Conservation (phyloP, 129 eudicot genomes). For the Flaveria ramosissima region DNA sequence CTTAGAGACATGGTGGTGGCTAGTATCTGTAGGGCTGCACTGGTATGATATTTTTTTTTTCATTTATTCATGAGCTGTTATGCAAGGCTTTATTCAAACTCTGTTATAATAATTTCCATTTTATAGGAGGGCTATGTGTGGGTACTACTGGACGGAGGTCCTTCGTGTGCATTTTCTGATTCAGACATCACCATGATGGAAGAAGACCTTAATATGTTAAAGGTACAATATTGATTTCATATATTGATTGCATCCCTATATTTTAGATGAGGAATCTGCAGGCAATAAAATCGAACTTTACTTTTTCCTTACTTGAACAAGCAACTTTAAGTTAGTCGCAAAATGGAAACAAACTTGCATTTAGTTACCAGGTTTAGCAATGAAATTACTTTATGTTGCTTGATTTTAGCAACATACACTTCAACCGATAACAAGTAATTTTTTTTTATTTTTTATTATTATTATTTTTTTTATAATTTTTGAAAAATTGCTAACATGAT, state of each 20-base stretch:
- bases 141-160: slow-evolving; percentile 97
- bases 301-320: neutral
- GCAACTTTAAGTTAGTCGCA: neutral
- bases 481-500: neutral
- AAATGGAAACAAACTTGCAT: slow-evolving; percentile 1
- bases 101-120: slow-evolving; percentile 20
- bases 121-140: slow-evolving; percentile 86
- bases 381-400: neutral
- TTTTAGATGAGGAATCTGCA: too few species aligned
- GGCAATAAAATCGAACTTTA: neutral
- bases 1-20: slow-evolving; percentile 84
- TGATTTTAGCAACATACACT: neutral
- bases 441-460: too few species aligned
- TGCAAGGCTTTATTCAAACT: slow-evolving; percentile 3
- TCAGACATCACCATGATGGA: slow-evolving; percentile 72
- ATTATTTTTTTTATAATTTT: neutral
- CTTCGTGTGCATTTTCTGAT: slow-evolving; percentile 87
- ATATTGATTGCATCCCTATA: neutral
- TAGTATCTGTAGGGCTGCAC: slow-evolving; percentile 77
- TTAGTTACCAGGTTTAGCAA: neutral
- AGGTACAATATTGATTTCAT: slow-evolving; percentile 45
- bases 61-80: neutral
- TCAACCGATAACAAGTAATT: neutral
- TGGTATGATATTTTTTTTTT: slow-evolving; percentile 44
- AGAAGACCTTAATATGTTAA: slow-evolving; percentile 75